Evolutionary conservation across 495 filamentous ascomycete species (phyloP).

Genomic region (Daldinia vernicosa): DNA sequence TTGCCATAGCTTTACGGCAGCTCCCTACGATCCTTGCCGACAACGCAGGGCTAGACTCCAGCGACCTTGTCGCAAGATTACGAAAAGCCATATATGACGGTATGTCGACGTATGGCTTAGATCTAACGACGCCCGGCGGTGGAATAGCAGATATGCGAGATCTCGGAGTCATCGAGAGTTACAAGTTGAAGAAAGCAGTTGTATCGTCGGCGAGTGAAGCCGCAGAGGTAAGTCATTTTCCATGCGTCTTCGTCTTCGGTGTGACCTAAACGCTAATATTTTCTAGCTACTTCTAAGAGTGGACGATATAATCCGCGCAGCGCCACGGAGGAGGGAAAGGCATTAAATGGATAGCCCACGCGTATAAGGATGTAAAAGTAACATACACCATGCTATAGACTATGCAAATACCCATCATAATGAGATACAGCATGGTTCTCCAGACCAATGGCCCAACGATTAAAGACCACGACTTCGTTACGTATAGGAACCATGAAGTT

Average conservation of each 20-base stretch:
- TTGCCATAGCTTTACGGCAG: constrained; percentile 87
- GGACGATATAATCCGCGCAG: constrained; percentile 85
- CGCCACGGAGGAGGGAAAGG: constrained; percentile 77
- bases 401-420: constrained; percentile 32
- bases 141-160: constrained; percentile 97
- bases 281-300: constrained; percentile 78
- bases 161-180: constrained; percentile 94
- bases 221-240: constrained; percentile 76
- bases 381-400: constrained; percentile 28
- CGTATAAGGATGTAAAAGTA: constrained; percentile 30
- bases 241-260: not conserved
- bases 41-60: constrained; percentile 95
- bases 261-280: constrained; percentile 15
- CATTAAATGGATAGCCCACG: constrained; percentile 26
- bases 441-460: not conserved
- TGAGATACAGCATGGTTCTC: constrained; percentile 12
- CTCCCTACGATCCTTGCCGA: constrained; percentile 96
- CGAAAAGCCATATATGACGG: constrained; percentile 94
- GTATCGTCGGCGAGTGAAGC: constrained; percentile 95
- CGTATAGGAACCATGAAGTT: not conserved
- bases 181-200: constrained; percentile 97
- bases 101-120: constrained; percentile 88
- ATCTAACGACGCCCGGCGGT: constrained; percentile 88
- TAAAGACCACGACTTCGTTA: not conserved
- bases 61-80: constrained; percentile 89